These are phyloP conservation scores for Chaetomium globosum DNA, from an alignment of 2,329 filamentous ascomycete species.

Conservation along the genomic window DNA sequence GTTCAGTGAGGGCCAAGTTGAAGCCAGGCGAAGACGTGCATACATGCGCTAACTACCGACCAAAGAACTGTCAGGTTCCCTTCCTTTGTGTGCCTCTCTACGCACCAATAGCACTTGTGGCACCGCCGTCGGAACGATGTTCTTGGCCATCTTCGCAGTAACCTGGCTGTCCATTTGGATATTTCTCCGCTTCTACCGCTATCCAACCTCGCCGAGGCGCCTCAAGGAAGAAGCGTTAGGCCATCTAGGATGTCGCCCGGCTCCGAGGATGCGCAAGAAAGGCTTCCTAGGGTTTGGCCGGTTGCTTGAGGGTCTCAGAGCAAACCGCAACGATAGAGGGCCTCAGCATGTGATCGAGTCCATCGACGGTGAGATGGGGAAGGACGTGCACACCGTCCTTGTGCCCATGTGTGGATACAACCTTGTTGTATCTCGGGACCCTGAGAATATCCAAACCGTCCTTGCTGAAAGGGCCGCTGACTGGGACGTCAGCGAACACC, in stretches of 20 bases:
- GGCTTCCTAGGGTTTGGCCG: slow-evolving; percentile 32
- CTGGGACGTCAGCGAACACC: slow-evolving; percentile 43
- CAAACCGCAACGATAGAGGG: slow-evolving; percentile 25
- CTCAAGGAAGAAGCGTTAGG: neutral
- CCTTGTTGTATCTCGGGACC: slow-evolving; percentile 44
- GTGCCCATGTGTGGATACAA: slow-evolving; percentile 46
- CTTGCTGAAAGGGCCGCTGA: slow-evolving; percentile 38
- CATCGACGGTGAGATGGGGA: slow-evolving; percentile 31
- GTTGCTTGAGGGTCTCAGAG: slow-evolving; percentile 27
- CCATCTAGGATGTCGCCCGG: slow-evolving; percentile 21
- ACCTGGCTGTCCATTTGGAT: neutral
- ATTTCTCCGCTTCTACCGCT: neutral
- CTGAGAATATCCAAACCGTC: slow-evolving; percentile 41
- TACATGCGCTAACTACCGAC: neutral
- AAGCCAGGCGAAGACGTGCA: neutral
- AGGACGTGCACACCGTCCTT: slow-evolving; percentile 40
- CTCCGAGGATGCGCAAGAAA: slow-evolving; percentile 27
- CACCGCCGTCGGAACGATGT: neutral
- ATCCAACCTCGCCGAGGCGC: neutral
- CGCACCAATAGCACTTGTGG: neutral
- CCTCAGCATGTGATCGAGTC: slow-evolving; percentile 32
- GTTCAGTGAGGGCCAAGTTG: neutral
- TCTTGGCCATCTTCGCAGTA: neutral
- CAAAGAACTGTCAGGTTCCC: neutral
- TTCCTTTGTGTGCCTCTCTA: neutral